Evolutionary conservation across 768 basidiomycete species (phyloP).

Genomic region (Kwoniella shandongensis): DNA sequence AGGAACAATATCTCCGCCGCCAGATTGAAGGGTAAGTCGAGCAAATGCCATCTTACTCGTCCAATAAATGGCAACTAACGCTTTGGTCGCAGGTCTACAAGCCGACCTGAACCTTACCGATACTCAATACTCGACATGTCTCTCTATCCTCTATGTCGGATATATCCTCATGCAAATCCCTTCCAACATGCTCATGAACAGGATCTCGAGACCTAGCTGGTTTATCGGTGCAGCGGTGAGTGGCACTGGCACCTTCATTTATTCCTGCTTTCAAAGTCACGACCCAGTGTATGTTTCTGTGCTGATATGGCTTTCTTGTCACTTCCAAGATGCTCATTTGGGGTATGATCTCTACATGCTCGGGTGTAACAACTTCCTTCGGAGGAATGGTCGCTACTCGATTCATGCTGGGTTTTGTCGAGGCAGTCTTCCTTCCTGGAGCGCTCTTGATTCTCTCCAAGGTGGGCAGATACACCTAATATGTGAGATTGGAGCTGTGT

Average conservation of each 20-base stretch:
- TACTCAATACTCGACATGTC: conserved; percentile 45
- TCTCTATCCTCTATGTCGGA: conserved; percentile 46
- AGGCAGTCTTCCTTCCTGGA: conserved; percentile 49
- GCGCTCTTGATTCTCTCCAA: conserved; percentile 47
- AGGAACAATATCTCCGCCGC: conserved; percentile 50
- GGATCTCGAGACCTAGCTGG: conserved; percentile 47
- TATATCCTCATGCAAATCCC: conserved; percentile 42
- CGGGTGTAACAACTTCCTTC: conserved; percentile 60
- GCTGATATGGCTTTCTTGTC: no score
- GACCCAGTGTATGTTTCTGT: neutral
- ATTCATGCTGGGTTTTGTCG: conserved; percentile 71
- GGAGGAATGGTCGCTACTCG: conserved; percentile 57
- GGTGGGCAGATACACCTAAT: conserved; percentile 3
- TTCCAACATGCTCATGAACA: conserved; percentile 51
- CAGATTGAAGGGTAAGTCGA: conserved; percentile 26
- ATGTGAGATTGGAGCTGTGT: neutral
- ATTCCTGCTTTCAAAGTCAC: neutral
- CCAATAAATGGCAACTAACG: no score
- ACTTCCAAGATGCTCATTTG: conserved; percentile 37
- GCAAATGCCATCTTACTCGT: no score
- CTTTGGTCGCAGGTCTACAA: conserved; percentile 41
- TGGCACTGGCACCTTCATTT: neutral
- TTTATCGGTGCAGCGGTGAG: conserved; percentile 48
- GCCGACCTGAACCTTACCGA: conserved; percentile 43
- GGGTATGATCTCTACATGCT: conserved; percentile 50